Evolutionary conservation across 345 rosid genomes (phyloP), one percentile per base, ranked within the genome.

Genomic region (Gossypium thurberi): DNA sequence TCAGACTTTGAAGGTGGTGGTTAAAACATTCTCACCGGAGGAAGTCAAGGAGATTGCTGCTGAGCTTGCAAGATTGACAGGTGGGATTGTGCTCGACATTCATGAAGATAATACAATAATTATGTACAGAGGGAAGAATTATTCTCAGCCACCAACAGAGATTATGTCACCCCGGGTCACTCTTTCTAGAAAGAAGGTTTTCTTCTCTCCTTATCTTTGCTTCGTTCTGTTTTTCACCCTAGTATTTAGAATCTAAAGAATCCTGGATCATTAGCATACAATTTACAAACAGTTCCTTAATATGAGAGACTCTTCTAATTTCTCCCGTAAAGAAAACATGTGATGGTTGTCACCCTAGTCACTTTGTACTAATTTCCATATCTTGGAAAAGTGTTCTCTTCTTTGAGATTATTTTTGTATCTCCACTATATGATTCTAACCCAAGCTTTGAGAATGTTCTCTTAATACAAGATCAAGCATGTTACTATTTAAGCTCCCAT

Each of bases 51-150:
- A 88, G 83, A 89, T 92, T 63, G 98, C 96, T 68, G 81, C 87
- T 52, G 97, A 89, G 83, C 76, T 92, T 17, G 97, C 99, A 4
- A 84, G 91, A 60, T 80, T 89, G 82, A 88, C 90, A 0, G 97
- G 98, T 28, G 98, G 98, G 25, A 95, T 92, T 20, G 98, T 95
- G 70, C 92, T 95, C 57, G 94, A 91, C 65, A 84, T 92, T 50
- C 92, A 87, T 66, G 91, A 95, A 73, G 93, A 87, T 74, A 78
- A 90, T 84, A 88, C 92, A 14, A 83, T 95, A 65, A 86, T 95
- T 72, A 92, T 92, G 98, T 92, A 95, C 67, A 83, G 97, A 82
- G 98, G 98, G 73, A 91, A 95, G 87, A 95, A 95, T 74, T 92
- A 95, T 81, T 79, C 84, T 14, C 99, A 92, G 63, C 96, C 99